Evolutionary conservation across 169 alveolate genomes (phyloP).

Genomic region (Plasmodium vivax): DNA sequence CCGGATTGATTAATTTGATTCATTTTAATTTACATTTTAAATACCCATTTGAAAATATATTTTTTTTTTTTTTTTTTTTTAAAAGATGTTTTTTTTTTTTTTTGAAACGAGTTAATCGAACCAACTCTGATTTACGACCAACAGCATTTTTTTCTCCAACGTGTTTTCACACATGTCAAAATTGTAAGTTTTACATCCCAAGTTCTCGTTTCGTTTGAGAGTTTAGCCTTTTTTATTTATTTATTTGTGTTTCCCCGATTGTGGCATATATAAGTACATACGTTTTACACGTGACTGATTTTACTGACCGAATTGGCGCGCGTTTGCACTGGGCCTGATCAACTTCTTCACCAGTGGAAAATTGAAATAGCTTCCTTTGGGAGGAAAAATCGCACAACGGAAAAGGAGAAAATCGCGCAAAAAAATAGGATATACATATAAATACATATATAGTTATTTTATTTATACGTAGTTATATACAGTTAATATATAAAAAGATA

Average conservation of each 20-base stretch:
- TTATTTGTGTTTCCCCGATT: neutral
- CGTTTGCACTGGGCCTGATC: neutral
- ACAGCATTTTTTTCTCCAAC: neutral
- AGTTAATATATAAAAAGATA: too few species aligned
- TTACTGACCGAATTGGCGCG: neutral
- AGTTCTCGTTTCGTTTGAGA: neutral
- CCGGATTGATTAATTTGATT: neutral
- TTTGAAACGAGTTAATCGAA: neutral
- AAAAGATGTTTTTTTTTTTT: neutral
- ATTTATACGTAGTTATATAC: neutral
- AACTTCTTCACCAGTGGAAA: neutral
- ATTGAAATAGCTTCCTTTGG: neutral
- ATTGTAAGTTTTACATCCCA: neutral
- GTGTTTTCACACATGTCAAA: neutral
- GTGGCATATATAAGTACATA: neutral
- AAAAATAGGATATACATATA: too few species aligned
- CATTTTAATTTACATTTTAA: neutral
- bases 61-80: neutral
- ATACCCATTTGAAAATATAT: neutral
- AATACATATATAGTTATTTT: too few species aligned
- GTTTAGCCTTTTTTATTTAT: neutral
- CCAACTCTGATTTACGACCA: neutral
- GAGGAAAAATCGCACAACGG: neutral
- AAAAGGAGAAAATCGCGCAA: neutral
- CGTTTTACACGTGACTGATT: neutral